Base-by-base conservation (phyloP, 139 green algal genomes). In the Diplosphaera chodatii region DNA sequence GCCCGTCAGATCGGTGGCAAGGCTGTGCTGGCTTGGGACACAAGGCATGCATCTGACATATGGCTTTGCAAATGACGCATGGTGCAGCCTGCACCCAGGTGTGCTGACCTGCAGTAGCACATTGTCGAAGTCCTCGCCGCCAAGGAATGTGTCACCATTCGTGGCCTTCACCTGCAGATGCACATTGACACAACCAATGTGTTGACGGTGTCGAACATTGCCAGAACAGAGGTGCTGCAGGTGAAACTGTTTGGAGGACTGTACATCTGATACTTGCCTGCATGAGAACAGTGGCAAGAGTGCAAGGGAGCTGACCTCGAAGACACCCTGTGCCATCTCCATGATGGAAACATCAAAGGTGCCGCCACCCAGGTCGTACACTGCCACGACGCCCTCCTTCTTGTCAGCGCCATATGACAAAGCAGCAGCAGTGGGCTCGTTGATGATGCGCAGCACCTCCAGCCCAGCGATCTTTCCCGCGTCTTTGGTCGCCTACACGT, bases 321-420 rank as follows among this genome's bases (percentile, higher is more conserved):
- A 97, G 77, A 98, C 93, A 31, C 92, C 92, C 25, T 90, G 89
- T 40, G 90, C 94, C 74, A 99, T 99, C 84, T 99, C 95, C 66
- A 99, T 84, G 72, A 99, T 98, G 48, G 90, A 97, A 25, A 99
- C 84, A 83, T 99, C 95, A 79, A 99, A 99, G 29, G 95, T 99
- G 63, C 95, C 95, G 32, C 94, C 94, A 21, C 82, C 84, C 27
- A 80, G 64, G 29, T 80, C 75, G 63, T 75, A 80, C 55, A 80
- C 93, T 0, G 92, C 93, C 41, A 98, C 85, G 37, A 98, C 64
- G 10, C 94, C 94, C 80, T 99, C 95, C 84, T 98, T 98, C 78
- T 96, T 93, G 83, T 99, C 93, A 23, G 86, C 84, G 67, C 95
- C 95, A 74, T 99, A 99, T 33, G 86, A 92, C 55, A 99, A 86